phyloP scores from a whole-genome alignment of 495 filamentous ascomycete genomes.

The Penicillium subrubescens region DNA sequence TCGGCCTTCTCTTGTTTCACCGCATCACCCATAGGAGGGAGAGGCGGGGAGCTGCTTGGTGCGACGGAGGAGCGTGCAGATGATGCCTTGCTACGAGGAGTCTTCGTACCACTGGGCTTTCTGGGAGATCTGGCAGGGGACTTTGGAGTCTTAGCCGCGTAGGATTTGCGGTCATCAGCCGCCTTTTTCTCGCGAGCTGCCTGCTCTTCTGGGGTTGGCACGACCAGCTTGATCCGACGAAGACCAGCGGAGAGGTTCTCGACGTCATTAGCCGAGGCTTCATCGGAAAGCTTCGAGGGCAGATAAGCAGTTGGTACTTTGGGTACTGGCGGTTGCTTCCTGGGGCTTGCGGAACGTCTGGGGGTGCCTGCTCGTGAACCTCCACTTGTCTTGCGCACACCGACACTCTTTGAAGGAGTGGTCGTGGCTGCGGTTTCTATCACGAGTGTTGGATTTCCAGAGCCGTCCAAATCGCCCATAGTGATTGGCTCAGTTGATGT shows the following conservation, averaged over 20 bases:
- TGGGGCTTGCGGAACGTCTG: slow-evolving; percentile 21
- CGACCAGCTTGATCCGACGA: slow-evolving; percentile 74
- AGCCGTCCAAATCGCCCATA: slow-evolving; percentile 5
- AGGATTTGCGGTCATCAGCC: slow-evolving; percentile 36
- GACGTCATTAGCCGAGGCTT: slow-evolving; percentile 44
- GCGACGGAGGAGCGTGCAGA: slow-evolving; percentile 1
- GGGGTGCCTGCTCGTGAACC: slow-evolving; percentile 50
- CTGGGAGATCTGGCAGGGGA: slow-evolving; percentile 25
- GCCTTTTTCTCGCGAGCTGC: slow-evolving; percentile 57
- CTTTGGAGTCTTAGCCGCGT: slow-evolving; percentile 21
- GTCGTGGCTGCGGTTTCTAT: slow-evolving; percentile 5
- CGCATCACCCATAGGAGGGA: slow-evolving; percentile 3
- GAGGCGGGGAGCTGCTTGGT: slow-evolving; percentile 14
- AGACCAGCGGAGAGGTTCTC: slow-evolving; percentile 68
- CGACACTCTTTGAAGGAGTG: slow-evolving; percentile 18
- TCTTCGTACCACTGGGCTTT: slow-evolving; percentile 18
- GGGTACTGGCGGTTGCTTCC: slow-evolving; percentile 47
- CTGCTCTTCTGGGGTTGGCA: slow-evolving; percentile 71
- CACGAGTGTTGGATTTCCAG: background rate
- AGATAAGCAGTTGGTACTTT: slow-evolving; percentile 40
- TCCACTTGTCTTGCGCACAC: slow-evolving; percentile 42
- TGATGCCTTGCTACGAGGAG: slow-evolving; percentile 7
- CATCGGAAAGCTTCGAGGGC: slow-evolving; percentile 22
- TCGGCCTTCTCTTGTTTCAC: slow-evolving; percentile 10
- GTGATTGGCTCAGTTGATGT: slow-evolving; percentile 17